These are phyloP conservation scores for Suillus variegatus DNA, from an alignment of 768 basidiomycete species.

Conservation along the genomic window DNA sequence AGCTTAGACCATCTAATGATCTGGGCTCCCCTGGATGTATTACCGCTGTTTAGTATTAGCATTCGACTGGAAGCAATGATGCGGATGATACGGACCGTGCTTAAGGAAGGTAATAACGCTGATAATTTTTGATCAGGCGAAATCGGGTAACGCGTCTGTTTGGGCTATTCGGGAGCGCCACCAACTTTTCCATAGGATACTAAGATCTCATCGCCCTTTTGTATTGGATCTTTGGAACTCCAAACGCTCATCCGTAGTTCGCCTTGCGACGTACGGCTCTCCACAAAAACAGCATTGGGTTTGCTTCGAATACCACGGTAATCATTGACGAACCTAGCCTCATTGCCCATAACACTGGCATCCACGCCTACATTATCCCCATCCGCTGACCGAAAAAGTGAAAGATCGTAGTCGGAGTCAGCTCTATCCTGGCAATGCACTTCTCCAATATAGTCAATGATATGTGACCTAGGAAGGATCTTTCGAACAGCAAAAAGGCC, in stretches of 20 bases:
- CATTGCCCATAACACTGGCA: conserved; percentile 76
- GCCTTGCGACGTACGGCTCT: conserved; percentile 51
- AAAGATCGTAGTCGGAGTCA: conserved; percentile 86
- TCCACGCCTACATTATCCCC: conserved; percentile 76
- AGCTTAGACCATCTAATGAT: background rate
- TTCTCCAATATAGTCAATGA: conserved; percentile 83
- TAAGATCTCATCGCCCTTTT: conserved; percentile 81
- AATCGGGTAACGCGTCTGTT: background rate
- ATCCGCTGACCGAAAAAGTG: conserved; percentile 60
- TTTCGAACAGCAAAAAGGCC: conserved; percentile 81
- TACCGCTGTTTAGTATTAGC: background rate
- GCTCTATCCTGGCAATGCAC: conserved; percentile 77
- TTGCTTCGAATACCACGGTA: conserved; percentile 73
- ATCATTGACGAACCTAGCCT: conserved; percentile 89
- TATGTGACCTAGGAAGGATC: conserved; percentile 63
- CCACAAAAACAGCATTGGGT: conserved; percentile 73
- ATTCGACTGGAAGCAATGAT: background rate
- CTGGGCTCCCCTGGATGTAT: background rate
- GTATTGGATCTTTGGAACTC: conserved; percentile 58
- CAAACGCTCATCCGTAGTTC: conserved; percentile 80
- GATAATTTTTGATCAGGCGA: background rate
- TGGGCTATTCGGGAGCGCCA: conserved; percentile 50
- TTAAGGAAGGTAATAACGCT: background rate
- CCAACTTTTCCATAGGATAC: conserved; percentile 88
- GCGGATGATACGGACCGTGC: background rate